A percentile compares a stretch with the other conserved stretches of the same genome.
These are phyloP conservation scores for Aspergillus arachidicola DNA, from an alignment of 2,329 filamentous ascomycete genomes.

Conservation along the genomic window DNA sequence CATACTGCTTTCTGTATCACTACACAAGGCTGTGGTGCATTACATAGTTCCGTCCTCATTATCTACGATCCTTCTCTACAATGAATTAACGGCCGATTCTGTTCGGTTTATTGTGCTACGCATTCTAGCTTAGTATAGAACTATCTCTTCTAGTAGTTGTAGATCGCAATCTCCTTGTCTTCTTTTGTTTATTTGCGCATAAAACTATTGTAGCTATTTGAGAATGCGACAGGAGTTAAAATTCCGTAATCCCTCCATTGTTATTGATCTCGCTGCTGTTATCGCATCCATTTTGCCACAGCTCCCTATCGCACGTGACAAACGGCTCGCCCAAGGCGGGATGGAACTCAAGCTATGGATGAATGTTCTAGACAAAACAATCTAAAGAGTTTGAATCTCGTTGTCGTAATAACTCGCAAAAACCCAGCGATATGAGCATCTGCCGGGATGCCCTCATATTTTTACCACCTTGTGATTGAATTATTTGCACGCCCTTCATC, in stretches of 20 bases:
- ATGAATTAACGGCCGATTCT: conserved; percentile 3
- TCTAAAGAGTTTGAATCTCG: not conserved
- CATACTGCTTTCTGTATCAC: conserved; percentile 26
- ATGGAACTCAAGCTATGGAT: not conserved
- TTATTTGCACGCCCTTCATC: conserved; percentile 48
- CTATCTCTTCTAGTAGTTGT: not conserved
- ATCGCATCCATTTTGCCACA: not conserved
- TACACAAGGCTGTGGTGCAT: conserved; percentile 18
- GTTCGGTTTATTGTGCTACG: not conserved
- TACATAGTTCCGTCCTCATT: conserved; percentile 22
- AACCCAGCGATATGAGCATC: conserved; percentile 30
- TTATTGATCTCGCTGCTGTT: not conserved
- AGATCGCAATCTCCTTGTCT: not conserved
- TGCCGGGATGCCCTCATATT: conserved; percentile 61
- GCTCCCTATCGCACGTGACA: conserved; percentile 13
- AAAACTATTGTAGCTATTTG: not conserved
- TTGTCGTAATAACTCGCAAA: conserved; percentile 3
- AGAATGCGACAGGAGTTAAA: not conserved
- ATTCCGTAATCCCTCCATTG: not conserved
- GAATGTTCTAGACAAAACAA: not conserved
- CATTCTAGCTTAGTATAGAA: not conserved
- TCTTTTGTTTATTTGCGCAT: not conserved
- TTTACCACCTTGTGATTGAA: conserved; percentile 66
- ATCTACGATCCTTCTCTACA: conserved; percentile 8
- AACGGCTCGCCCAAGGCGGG: not conserved